A percentile compares a stretch with the other conserved stretches of the same genome.
Conservation (phyloP, 441 rosid genomes). For the California macrophylla region DNA sequence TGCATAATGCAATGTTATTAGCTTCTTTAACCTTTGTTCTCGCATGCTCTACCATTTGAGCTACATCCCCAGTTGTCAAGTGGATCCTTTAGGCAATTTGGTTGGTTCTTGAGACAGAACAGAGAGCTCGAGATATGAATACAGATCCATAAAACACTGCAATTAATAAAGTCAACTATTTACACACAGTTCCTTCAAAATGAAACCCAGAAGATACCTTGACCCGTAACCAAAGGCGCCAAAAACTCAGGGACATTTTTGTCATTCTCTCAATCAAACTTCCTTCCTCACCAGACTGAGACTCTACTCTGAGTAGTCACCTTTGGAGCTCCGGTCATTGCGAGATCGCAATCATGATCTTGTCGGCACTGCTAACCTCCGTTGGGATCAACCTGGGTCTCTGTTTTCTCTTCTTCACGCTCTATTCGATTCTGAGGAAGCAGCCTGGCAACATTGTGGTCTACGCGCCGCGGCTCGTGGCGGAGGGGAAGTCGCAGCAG, state of each 20-base stretch:
- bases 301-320: no score
- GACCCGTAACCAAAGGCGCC: not conserved
- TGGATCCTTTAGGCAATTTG: no score
- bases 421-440: slow-evolving; percentile 67
- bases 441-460: slow-evolving; percentile 62
- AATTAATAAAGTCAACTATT: not conserved
- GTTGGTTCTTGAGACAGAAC: no score
- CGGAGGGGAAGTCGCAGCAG: slow-evolving; percentile 28
- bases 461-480: slow-evolving; percentile 57
- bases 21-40: not conserved
- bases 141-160: not conserved
- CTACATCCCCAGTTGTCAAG: slow-evolving; percentile 18
- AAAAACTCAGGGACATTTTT: not conserved
- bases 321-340: no score
- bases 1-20: no score
- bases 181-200: not conserved
- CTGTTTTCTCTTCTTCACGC: slow-evolving; percentile 59
- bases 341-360: slow-evolving; percentile 38
- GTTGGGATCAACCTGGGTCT: slow-evolving; percentile 87
- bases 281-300: no score
- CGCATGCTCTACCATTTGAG: slow-evolving; percentile 22
- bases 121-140: no score
- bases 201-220: not conserved
- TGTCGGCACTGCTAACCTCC: slow-evolving; percentile 84
- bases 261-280: not conserved